A percentile compares a stretch with the other conserved stretches of the same genome.
These are phyloP conservation scores for Flaveria sonorensis DNA, from an alignment of 129 eudicot genomes.

Conservation along the genomic window DNA sequence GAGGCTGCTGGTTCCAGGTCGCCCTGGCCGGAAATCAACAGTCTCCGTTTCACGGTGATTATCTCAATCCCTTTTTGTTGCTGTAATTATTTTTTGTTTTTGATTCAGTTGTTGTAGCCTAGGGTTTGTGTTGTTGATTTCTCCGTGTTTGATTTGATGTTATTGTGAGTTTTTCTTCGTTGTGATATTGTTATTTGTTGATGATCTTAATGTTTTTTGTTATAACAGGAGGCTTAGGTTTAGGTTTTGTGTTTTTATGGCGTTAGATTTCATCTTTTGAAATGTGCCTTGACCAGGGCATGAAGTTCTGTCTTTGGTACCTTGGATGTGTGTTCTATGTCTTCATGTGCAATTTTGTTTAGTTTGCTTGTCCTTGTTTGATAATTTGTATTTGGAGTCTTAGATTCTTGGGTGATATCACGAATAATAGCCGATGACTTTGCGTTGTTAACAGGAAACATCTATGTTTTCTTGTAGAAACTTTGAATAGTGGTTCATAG, in stretches of 20 bases:
- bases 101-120: neutral
- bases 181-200: neutral
- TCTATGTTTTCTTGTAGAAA: neutral
- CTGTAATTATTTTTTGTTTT: neutral
- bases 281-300: neutral
- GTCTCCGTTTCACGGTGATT: constrained; percentile 22
- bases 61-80: constrained; percentile 6
- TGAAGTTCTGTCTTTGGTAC: neutral
- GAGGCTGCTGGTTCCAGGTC: constrained; percentile 37
- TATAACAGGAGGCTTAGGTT: neutral
- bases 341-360: neutral
- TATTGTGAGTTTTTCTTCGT: constrained; percentile 1
- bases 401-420: no score
- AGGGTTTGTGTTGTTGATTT: constrained; percentile 4
- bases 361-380: neutral
- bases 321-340: neutral
- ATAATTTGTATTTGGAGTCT: neutral
- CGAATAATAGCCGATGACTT: no score
- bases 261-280: neutral
- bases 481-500: neutral
- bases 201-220: neutral
- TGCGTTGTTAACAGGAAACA: no score
- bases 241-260: neutral
- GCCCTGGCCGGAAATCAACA: constrained; percentile 30
- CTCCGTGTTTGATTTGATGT: neutral